Conservation (phyloP, 768 basidiomycete species). For the Asterophora lycoperdoides region DNA sequence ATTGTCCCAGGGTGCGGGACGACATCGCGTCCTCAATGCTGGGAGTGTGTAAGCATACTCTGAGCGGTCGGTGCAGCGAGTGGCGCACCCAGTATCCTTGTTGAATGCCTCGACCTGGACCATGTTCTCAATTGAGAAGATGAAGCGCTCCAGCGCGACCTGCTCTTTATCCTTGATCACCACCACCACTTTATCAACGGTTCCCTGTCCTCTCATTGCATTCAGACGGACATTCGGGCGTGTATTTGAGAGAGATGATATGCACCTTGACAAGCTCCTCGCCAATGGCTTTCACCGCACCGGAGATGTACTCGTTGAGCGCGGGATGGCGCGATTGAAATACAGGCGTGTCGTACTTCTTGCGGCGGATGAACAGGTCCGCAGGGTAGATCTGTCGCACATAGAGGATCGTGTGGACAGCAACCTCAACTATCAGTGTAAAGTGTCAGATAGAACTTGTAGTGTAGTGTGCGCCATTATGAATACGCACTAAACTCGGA, state of each 20-base stretch:
- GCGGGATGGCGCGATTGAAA: constrained; percentile 92
- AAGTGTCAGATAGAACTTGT: background rate
- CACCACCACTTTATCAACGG: constrained; percentile 73
- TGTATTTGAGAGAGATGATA: background rate
- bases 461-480: background rate
- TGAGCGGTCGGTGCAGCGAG: background rate
- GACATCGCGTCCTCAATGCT: constrained; percentile 75
- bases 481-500: constrained; percentile 67
- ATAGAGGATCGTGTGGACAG: constrained; percentile 89
- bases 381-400: constrained; percentile 88
- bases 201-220: constrained; percentile 47
- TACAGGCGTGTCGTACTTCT: constrained; percentile 88
- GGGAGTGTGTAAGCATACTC: background rate
- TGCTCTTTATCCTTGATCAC: constrained; percentile 83
- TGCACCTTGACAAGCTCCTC: constrained; percentile 70
- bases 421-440: constrained; percentile 76
- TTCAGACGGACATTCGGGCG: background rate
- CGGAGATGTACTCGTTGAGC: constrained; percentile 86
- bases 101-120: constrained; percentile 65
- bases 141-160: constrained; percentile 81
- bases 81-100: constrained; percentile 59
- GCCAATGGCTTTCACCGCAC: constrained; percentile 74
- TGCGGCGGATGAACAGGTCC: constrained; percentile 80
- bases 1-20: constrained; percentile 56
- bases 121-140: constrained; percentile 85